phyloP scores from a whole-genome alignment of 2,329 filamentous ascomycete species.

The Dothistroma pini region DNA sequence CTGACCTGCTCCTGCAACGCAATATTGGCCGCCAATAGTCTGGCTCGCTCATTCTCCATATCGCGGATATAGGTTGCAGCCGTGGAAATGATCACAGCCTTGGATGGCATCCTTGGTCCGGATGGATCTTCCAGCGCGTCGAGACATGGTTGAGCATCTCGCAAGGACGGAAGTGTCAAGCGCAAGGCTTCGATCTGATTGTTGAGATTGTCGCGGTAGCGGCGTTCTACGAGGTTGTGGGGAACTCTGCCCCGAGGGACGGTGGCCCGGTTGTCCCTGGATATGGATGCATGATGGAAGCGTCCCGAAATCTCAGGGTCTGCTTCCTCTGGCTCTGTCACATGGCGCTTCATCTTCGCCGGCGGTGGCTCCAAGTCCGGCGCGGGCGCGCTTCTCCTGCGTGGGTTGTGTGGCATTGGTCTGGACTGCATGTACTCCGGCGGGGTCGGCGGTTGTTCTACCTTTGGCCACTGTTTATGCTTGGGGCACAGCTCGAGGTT shows the following conservation, averaged over 20 bases:
- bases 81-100: constrained; percentile 45
- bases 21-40: constrained; percentile 39
- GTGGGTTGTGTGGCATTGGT: constrained; percentile 3
- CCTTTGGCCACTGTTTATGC: constrained; percentile 13
- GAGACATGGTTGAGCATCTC: constrained; percentile 15
- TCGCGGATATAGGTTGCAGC: constrained; percentile 48
- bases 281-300: constrained; percentile 3
- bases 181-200: constrained; percentile 43
- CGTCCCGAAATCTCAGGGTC: constrained; percentile 2
- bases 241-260: constrained; percentile 20
- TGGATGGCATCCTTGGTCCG: constrained; percentile 33
- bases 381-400: constrained; percentile 14
- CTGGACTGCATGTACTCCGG: neutral
- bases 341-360: constrained; percentile 17
- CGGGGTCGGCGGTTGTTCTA: neutral
- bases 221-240: constrained; percentile 47
- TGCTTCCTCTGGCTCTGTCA: constrained; percentile 11
- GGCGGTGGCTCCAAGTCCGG: constrained; percentile 8
- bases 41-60: constrained; percentile 43
- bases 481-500: constrained; percentile 19
- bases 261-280: constrained; percentile 5
- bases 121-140: constrained; percentile 10
- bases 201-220: constrained; percentile 47
- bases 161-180: constrained; percentile 18
- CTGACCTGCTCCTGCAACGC: constrained; percentile 39